Evolutionary conservation across 2,329 filamentous ascomycete species (phyloP), one percentile per base, ranked within the genome.

Genomic region (Pseudonectria foliicola): DNA sequence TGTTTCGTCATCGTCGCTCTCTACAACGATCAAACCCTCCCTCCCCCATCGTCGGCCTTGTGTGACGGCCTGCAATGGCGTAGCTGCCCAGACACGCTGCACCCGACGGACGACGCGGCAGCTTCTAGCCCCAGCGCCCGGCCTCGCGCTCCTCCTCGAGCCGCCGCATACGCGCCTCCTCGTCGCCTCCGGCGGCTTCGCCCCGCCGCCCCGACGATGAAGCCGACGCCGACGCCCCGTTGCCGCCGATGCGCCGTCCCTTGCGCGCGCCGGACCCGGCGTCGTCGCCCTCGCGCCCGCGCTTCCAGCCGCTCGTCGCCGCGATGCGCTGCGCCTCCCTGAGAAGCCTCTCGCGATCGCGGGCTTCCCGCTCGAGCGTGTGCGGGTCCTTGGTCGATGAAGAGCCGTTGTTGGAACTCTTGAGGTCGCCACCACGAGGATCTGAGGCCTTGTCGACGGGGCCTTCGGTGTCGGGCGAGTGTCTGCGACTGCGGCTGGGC

Each of bases 241-340:
- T 6, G 49, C 40, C 10, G 40, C 64, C 44, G 70, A 21, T 67
- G 13, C 58, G 50, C 8, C 60, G 53, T 13, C 54, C 52, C 44
- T 59, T 61, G 36, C 70, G 66, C 36, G 66, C 61, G 25, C 64
- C 50, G 5, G 46, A 48, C 33, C 59, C 62, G 16, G 56, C 61
- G 16, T 57, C 59, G 12, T 54, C 66, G 5, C 64, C 68, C 13
- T 69, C 68, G n/a, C 71, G 62, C 33, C 64, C 57, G 43, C 76
- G 59, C 57, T 80, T 73, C 46, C 64, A 50, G 34, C 68, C 62
- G 3, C 66, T 57, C 34, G 77, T 54, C 28, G 73, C 67, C 29
- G 77, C 68, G 58, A 81, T 75, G 25, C 76, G 71, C 57, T 85
- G 77, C 26, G 77, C 75, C 58, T 86, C 82, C 50, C 80, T 81